Evolutionary conservation across 495 filamentous ascomycete species (phyloP).

Genomic region (Neurospora hispaniola): DNA sequence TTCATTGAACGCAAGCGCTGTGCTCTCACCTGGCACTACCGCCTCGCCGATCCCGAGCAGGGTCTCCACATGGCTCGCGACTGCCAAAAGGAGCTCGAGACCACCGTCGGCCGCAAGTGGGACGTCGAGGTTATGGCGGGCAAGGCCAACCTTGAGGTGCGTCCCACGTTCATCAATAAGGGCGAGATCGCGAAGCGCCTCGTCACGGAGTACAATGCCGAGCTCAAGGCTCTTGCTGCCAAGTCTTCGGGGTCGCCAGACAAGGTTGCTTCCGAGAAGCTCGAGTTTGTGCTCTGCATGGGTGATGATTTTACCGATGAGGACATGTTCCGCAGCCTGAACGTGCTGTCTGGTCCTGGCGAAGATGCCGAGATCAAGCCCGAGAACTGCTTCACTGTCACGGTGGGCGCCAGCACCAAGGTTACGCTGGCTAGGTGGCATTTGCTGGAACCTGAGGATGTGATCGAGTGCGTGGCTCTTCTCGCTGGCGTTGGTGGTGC

Average conservation of each 20-base stretch:
- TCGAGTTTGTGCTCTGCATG: constrained; percentile 77
- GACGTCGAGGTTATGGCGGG: constrained; percentile 92
- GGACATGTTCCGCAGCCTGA: constrained; percentile 67
- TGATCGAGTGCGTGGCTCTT: constrained; percentile 66
- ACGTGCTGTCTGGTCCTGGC: constrained; percentile 33
- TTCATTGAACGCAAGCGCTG: constrained; percentile 89
- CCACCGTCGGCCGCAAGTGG: constrained; percentile 61
- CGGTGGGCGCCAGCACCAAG: constrained; percentile 78
- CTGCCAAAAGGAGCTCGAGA: constrained; percentile 66
- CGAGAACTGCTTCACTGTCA: constrained; percentile 70
- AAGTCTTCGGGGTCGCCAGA: constrained; percentile 2
- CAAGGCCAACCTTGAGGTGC: constrained; percentile 93
- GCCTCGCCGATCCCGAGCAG: constrained; percentile 74
- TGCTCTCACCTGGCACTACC: constrained; percentile 95
- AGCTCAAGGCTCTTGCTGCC: constrained; percentile 16
- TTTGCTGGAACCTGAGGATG: constrained; percentile 74
- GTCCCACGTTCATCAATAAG: constrained; percentile 93
- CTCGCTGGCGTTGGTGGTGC: constrained; percentile 46
- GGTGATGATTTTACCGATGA: constrained; percentile 97
- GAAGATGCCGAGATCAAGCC: constrained; percentile 33
- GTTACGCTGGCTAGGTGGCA: constrained; percentile 81
- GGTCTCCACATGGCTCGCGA: constrained; percentile 63
- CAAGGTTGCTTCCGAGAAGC: constrained; percentile 24
- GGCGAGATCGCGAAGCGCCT: constrained; percentile 80
- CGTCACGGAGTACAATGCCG: constrained; percentile 50